Conservation (phyloP, 225 moss, liverwort and hornwort species). For the Straminergon stramineum region DNA sequence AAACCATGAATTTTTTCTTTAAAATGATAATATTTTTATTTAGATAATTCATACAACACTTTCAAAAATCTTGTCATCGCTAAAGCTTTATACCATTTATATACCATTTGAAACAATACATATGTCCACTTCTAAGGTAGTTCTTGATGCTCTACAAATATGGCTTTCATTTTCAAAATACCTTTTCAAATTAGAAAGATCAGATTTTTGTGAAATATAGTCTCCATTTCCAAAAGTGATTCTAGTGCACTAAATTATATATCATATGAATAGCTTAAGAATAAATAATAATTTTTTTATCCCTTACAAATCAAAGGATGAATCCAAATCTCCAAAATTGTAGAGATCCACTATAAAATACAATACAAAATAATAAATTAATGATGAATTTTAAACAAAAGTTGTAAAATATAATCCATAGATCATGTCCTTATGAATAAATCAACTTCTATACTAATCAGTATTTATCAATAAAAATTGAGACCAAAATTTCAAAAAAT, state of each 20-base stretch:
- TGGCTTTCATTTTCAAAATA: neutral
- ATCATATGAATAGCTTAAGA: neutral
- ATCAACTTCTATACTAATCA: neutral
- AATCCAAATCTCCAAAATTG: neutral
- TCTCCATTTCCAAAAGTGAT: rapidly evolving
- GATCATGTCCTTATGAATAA: neutral
- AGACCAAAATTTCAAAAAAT: neutral
- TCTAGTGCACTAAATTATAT: neutral
- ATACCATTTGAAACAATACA: neutral
- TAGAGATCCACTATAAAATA: neutral
- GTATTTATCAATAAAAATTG: neutral
- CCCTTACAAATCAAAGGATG: neutral
- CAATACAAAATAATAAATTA: neutral
- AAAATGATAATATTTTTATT: neutral
- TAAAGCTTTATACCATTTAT: neutral
- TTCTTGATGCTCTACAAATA: neutral
- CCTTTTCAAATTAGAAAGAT: neutral
- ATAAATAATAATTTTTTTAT: neutral
- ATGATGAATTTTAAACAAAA: neutral
- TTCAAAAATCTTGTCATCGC: neutral
- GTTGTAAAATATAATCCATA: neutral
- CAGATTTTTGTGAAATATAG: neutral
- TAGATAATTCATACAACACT: neutral
- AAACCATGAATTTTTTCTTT: neutral
- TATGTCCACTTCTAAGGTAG: neutral